Evolutionary conservation across 805 yeast species (phyloP).

Genomic region (Saturnispora kantuleensis): DNA sequence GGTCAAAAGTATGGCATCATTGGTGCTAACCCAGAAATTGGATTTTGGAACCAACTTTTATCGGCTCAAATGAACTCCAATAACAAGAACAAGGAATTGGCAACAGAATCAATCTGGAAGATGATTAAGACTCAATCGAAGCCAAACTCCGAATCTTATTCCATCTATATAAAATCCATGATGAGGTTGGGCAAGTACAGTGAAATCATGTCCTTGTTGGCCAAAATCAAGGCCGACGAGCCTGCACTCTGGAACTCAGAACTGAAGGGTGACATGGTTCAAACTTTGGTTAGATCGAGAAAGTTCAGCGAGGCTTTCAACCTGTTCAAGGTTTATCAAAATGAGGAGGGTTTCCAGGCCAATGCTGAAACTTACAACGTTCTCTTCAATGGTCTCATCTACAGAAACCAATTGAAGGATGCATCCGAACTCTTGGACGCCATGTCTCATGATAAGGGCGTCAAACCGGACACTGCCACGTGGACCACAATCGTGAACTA

Average conservation of each 20-base stretch:
- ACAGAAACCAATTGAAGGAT: slow-evolving; percentile 30
- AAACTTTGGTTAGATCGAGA: slow-evolving; percentile 34
- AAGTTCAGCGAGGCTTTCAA: slow-evolving; percentile 33
- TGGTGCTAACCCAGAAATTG: slow-evolving; percentile 24
- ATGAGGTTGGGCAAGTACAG: slow-evolving; percentile 31
- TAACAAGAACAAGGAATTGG: slow-evolving; percentile 22
- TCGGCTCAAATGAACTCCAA: slow-evolving; percentile 22
- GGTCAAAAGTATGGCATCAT: slow-evolving; percentile 8
- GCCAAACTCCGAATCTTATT: slow-evolving; percentile 41
- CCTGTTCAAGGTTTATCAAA: slow-evolving; percentile 19
- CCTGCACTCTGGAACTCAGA: slow-evolving; percentile 28
- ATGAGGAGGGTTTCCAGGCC: slow-evolving; percentile 30
- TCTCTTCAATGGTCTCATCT: slow-evolving; percentile 35
- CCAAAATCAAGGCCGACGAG: slow-evolving; percentile 25
- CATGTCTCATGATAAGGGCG: slow-evolving; percentile 29
- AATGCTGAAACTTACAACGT: slow-evolving; percentile 42
- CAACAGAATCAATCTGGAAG: slow-evolving; percentile 31
- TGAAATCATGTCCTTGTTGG: slow-evolving; percentile 32
- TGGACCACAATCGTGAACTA: slow-evolving; percentile 50
- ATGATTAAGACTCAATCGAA: slow-evolving; percentile 21
- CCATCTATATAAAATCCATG: slow-evolving; percentile 39
- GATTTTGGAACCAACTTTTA: slow-evolving; percentile 49
- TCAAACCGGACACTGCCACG: slow-evolving; percentile 53
- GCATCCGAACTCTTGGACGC: slow-evolving; percentile 41
- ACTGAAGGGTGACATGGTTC: slow-evolving; percentile 35